Conservation (phyloP, 2,329 filamentous ascomycete species). For the Camillea tinctor region DNA sequence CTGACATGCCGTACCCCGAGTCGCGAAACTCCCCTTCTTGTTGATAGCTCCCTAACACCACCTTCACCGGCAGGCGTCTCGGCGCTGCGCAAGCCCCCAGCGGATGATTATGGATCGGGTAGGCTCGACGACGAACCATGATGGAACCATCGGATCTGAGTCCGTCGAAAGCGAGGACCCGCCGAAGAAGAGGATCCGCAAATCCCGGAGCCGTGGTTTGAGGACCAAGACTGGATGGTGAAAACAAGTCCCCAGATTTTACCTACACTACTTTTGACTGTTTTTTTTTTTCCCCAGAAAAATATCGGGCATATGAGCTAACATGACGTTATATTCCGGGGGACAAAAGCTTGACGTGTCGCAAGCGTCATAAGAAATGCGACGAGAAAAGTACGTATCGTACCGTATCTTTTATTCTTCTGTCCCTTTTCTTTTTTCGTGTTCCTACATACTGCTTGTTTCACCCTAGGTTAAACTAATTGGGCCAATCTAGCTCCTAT, state of each 20-base stretch:
- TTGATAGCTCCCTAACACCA: neutral
- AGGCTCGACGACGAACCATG: conserved; percentile 1
- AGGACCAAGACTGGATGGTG: conserved; percentile 22
- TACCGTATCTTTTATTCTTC: neutral
- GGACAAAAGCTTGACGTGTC: conserved; percentile 12
- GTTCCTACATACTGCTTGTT: neutral
- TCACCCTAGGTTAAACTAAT: neutral
- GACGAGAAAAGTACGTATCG: conserved; percentile 19
- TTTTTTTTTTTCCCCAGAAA: conserved; percentile 1
- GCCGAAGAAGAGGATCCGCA: conserved; percentile 20
- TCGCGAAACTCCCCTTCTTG: conserved; percentile 3
- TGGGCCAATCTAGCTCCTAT: conserved; percentile 9
- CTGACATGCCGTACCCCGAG: conserved; percentile 3
- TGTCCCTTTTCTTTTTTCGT: no score
- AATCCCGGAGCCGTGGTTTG: conserved; percentile 20
- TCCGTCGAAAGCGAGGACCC: neutral
- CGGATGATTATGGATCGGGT: conserved; percentile 1
- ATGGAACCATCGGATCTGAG: neutral
- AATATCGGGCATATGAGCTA: neutral
- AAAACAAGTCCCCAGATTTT: neutral
- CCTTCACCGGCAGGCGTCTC: conserved; percentile 6
- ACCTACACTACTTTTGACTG: neutral
- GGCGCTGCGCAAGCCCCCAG: neutral
- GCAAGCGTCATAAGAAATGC: conserved; percentile 22
- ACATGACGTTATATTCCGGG: neutral